These are phyloP conservation scores for Kwoniella shandongensis DNA, from an alignment of 768 basidiomycete genomes.

Conservation along the genomic window DNA sequence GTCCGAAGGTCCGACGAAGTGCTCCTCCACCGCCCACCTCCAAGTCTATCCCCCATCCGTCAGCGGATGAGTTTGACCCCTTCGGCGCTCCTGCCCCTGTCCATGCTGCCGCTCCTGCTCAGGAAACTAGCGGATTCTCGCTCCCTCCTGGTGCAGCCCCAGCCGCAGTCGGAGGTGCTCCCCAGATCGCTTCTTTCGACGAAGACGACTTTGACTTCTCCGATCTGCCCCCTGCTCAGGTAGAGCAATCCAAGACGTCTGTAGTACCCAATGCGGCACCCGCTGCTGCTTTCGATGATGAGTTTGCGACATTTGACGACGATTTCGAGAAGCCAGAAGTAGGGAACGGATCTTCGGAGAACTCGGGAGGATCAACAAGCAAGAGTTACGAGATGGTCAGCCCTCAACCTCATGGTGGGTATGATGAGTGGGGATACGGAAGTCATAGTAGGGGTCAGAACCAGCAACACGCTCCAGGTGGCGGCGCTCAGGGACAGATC, in stretches of 20 bases:
- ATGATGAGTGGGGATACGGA: constrained; percentile 39
- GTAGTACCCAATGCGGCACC: background rate
- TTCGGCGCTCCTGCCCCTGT: constrained; percentile 28
- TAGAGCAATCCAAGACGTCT: constrained; percentile 20
- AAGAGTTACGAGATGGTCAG: constrained; percentile 52
- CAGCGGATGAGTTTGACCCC: constrained; percentile 35
- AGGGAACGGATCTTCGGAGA: constrained; percentile 18
- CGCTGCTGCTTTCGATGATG: constrained; percentile 47
- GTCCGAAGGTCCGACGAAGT: constrained; percentile 27
- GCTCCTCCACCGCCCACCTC: constrained; percentile 41
- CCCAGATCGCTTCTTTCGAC: constrained; percentile 37
- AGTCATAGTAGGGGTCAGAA: background rate
- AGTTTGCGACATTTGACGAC: constrained; percentile 53
- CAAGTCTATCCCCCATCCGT: constrained; percentile 12
- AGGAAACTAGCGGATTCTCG: constrained; percentile 29
- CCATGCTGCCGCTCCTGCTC: constrained; percentile 22
- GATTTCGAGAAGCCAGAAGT: constrained; percentile 48
- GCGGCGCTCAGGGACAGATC: constrained; percentile 5
- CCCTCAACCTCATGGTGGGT: constrained; percentile 15
- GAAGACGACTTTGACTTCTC: constrained; percentile 51
- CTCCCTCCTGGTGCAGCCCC: constrained; percentile 18
- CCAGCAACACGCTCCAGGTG: too few species aligned
- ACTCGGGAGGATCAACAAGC: constrained; percentile 10
- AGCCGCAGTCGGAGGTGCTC: constrained; percentile 4
- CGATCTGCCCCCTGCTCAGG: constrained; percentile 44